These are phyloP conservation scores for Daedaleopsis nitida DNA, from an alignment of 768 basidiomycete genomes.

Conservation along the genomic window DNA sequence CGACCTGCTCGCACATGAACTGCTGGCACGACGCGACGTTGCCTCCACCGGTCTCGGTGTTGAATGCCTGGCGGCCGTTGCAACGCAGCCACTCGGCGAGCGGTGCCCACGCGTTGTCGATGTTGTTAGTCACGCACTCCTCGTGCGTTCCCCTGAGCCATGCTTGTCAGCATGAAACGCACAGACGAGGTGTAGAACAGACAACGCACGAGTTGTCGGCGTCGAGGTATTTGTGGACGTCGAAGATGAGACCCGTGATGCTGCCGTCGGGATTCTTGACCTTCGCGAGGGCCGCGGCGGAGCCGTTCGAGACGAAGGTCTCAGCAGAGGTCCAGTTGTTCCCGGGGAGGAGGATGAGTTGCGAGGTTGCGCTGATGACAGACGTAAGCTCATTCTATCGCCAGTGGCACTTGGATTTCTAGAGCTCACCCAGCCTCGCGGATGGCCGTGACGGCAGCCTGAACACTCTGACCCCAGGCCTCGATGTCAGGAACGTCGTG, in stretches of 20 bases:
- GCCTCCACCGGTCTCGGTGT: constrained; percentile 48
- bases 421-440: constrained; percentile 36
- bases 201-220: constrained; percentile 39
- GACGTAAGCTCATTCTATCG: no score
- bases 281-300: constrained; percentile 39
- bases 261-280: constrained; percentile 44
- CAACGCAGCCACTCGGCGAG: constrained; percentile 45
- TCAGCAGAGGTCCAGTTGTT: constrained; percentile 38
- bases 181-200: constrained; percentile 22
- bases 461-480: constrained; percentile 37
- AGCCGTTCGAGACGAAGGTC: constrained; percentile 37
- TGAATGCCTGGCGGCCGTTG: constrained; percentile 45
- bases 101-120: constrained; percentile 40
- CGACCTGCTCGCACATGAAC: constrained; percentile 27
- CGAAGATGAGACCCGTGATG: constrained; percentile 43
- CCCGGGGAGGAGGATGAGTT: constrained; percentile 47
- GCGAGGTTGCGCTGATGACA: constrained; percentile 31
- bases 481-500: constrained; percentile 43
- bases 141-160: constrained; percentile 3
- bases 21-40: constrained; percentile 40
- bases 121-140: constrained; percentile 41
- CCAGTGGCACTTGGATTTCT: neutral
- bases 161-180: no score
- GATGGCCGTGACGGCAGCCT: constrained; percentile 45
- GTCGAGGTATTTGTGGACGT: constrained; percentile 51